Percentiles rank a stretch among this genome's conserved stretches.
Conservation (phyloP, 2,329 filamentous ascomycete genomes). For the Colletotrichum simmondsii region DNA sequence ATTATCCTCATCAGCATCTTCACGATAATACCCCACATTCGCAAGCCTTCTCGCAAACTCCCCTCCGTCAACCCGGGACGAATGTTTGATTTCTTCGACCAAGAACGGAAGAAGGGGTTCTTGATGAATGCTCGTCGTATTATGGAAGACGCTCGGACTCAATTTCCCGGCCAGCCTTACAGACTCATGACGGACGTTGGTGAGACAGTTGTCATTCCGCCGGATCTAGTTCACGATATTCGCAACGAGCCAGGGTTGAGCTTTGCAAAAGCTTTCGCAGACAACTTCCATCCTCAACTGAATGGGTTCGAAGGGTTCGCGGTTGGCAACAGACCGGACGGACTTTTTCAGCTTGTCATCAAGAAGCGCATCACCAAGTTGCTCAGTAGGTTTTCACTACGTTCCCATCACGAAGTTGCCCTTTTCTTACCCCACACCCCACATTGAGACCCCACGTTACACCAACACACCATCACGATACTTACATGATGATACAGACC, state of each 20-base stretch:
- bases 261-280: constrained; percentile 25
- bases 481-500: not conserved
- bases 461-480: not conserved
- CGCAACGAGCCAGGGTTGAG: constrained; percentile 37
- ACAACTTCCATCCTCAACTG: constrained; percentile 32
- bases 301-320: constrained; percentile 34
- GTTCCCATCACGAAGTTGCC: not conserved
- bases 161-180: constrained; percentile 31
- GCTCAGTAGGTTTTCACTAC: constrained; percentile 25
- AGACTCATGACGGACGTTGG: constrained; percentile 36
- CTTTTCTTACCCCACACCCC: constrained; percentile 3
- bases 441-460: not conserved
- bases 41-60: constrained; percentile 19
- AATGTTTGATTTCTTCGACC: not conserved
- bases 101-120: not conserved
- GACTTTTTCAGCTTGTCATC: constrained; percentile 29
- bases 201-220: constrained; percentile 35
- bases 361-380: constrained; percentile 36
- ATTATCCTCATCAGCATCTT: not conserved
- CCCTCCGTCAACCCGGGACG: constrained; percentile 11
- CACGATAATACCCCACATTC: not conserved
- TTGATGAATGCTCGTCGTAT: constrained; percentile 5
- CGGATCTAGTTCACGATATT: constrained; percentile 35
- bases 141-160: not conserved
- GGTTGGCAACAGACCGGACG: not conserved